phyloP scores from a whole-genome alignment of 164 flowering plant genomes.

The Umbilicus rupestris region DNA sequence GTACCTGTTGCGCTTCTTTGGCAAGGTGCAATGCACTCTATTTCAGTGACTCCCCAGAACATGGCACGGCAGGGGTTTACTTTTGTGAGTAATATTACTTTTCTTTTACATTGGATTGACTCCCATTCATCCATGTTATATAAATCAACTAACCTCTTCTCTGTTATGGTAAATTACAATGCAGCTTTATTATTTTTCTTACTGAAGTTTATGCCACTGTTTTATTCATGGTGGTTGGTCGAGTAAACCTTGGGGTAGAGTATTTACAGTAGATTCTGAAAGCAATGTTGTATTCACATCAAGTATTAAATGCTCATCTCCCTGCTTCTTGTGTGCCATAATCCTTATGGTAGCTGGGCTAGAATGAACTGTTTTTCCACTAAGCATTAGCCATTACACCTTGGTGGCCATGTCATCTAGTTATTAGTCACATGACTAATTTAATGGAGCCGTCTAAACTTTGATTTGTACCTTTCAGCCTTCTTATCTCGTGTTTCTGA shows the following conservation, averaged over 20 bases:
- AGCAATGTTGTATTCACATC: too few species aligned
- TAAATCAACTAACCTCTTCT: too few species aligned
- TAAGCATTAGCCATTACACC: too few species aligned
- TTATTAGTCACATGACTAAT: too few species aligned
- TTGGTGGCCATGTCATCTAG: neutral
- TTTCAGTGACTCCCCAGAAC: conserved; percentile 71
- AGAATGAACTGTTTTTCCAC: too few species aligned
- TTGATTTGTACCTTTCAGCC: too few species aligned
- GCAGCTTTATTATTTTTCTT: too few species aligned
- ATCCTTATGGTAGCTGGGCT: neutral
- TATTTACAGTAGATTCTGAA: neutral
- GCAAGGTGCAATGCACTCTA: conserved; percentile 54
- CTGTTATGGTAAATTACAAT: too few species aligned
- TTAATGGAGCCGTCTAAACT: too few species aligned
- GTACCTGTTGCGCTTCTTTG: conserved; percentile 46
- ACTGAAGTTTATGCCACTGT: too few species aligned
- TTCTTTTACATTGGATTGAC: neutral
- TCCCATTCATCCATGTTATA: too few species aligned
- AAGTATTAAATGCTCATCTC: neutral
- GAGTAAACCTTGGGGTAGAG: neutral
- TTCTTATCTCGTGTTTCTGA: too few species aligned
- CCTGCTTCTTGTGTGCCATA: neutral
- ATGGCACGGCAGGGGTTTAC: conserved; percentile 80
- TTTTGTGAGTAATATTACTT: conserved; percentile 48
- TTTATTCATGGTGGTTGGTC: neutral